Conservation (phyloP, 176 grass and related monocot genomes). For the Phragmites australis region DNA sequence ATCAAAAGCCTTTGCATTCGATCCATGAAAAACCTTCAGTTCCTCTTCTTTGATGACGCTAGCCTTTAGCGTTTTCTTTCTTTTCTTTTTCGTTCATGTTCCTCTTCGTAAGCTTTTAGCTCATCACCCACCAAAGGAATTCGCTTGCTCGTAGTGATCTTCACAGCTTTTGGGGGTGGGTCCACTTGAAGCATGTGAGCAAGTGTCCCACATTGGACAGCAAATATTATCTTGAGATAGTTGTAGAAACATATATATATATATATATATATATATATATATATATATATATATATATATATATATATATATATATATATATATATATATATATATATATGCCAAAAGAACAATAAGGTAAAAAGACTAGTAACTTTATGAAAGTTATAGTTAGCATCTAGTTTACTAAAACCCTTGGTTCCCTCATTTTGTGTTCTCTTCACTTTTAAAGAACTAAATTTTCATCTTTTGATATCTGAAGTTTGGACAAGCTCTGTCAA, state of each 20-base stretch:
- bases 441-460: background rate
- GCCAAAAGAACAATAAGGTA: slow-evolving; percentile 9
- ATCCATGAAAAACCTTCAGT: slow-evolving; percentile 60
- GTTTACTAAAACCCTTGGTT: background rate
- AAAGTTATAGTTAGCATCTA: slow-evolving; percentile 18
- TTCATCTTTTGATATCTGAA: background rate
- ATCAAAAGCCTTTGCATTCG: slow-evolving; percentile 62
- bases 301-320: too few relatives aligned
- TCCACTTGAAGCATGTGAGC: slow-evolving; percentile 99
- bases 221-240: slow-evolving; percentile 21
- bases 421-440: background rate
- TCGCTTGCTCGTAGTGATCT: slow-evolving; percentile 86
- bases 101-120: slow-evolving; percentile 89
- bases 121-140: slow-evolving; percentile 90
- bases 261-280: too few relatives aligned
- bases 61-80: slow-evolving; percentile 72
- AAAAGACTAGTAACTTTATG: background rate
- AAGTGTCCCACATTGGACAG: slow-evolving; percentile 85
- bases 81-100: slow-evolving; percentile 79
- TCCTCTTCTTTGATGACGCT: slow-evolving; percentile 80
- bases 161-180: slow-evolving; percentile 94
- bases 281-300: too few relatives aligned
- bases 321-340: too few relatives aligned
- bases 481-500: background rate
- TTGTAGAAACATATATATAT: background rate